A percentile compares a stretch with the other conserved stretches of the same genome.
These are phyloP conservation scores for Candida wancherniae DNA, from an alignment of 805 yeast genomes.

Conservation along the genomic window DNA sequence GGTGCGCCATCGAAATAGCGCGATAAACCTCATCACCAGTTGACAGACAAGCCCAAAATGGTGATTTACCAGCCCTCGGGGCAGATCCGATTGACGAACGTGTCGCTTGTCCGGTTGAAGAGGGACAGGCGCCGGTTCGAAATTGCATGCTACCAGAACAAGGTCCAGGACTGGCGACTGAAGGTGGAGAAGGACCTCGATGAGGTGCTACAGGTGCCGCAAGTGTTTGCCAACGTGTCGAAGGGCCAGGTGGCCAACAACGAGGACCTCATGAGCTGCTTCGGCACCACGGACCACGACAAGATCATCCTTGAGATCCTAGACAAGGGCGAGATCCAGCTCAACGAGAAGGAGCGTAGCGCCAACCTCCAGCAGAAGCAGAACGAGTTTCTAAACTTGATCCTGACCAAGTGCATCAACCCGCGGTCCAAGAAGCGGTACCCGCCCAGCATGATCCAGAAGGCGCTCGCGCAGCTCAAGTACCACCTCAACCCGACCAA, in stretches of 20 bases:
- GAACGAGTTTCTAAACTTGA: constrained; percentile 76
- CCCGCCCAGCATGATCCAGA: constrained; percentile 91
- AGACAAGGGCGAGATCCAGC: constrained; percentile 88
- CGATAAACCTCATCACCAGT: no score
- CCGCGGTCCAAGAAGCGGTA: constrained; percentile 87
- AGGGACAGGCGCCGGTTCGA: constrained; percentile 91
- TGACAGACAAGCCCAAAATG: no score
- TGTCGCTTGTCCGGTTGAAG: constrained; percentile 84
- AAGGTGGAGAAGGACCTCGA: constrained; percentile 89
- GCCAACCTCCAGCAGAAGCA: constrained; percentile 67
- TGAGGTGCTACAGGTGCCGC: constrained; percentile 95
- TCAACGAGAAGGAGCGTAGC: constrained; percentile 88
- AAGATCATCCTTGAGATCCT: constrained; percentile 75
- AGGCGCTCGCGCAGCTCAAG: constrained; percentile 71
- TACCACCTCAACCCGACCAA: constrained; percentile 71
- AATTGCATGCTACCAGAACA: constrained; percentile 93
- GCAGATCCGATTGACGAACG: constrained; percentile 89
- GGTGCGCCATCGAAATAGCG: no score
- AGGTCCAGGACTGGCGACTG: constrained; percentile 90
- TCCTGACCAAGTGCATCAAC: constrained; percentile 87
- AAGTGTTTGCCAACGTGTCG: constrained; percentile 85
- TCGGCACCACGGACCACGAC: constrained; percentile 73
- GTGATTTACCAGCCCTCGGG: constrained; percentile 80
- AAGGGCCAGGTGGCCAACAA: constrained; percentile 91
- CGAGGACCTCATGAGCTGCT: constrained; percentile 70